phyloP scores from a whole-genome alignment of 2,329 filamentous ascomycete genomes.

The Pseudogymnoascus sp. region DNA sequence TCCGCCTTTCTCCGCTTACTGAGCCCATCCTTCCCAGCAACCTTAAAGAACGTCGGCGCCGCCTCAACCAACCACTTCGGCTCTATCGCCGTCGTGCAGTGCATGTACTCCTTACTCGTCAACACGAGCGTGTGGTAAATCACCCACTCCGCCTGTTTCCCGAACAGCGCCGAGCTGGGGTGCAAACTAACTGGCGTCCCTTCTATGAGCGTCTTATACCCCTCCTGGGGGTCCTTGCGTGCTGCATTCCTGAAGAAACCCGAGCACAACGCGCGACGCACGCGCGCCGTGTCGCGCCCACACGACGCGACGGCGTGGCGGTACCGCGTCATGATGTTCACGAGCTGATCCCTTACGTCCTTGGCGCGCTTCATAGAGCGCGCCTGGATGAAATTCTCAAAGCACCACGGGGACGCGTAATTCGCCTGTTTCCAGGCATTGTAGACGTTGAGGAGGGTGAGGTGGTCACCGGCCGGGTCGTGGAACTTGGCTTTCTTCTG shows the following conservation, averaged over 20 bases:
- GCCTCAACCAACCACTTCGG: constrained; percentile 91
- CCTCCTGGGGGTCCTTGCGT: constrained; percentile 90
- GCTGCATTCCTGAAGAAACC: constrained; percentile 96
- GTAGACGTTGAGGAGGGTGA: constrained; percentile 93
- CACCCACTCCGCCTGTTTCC: constrained; percentile 93
- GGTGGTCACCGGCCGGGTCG: constrained; percentile 86
- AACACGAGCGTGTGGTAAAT: constrained; percentile 87
- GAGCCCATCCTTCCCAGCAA: constrained; percentile 76
- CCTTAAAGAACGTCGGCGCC: constrained; percentile 98
- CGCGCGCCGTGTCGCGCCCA: constrained; percentile 76
- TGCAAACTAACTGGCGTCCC: constrained; percentile 93
- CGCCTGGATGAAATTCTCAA: constrained; percentile 95
- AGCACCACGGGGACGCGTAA: constrained; percentile 84
- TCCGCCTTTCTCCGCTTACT: constrained; percentile 91
- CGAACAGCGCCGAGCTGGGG: constrained; percentile 83
- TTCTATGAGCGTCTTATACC: constrained; percentile 95
- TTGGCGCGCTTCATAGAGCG: constrained; percentile 80
- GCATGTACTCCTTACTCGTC: constrained; percentile 98
- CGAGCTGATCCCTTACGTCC: constrained; percentile 85
- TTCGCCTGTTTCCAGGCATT: constrained; percentile 88
- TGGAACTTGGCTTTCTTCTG: constrained; percentile 98
- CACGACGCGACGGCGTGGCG: constrained; percentile 75
- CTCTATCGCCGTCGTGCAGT: constrained; percentile 85
- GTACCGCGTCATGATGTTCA: constrained; percentile 90
- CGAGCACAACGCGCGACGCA: constrained; percentile 79